Percentiles rank a stretch among this genome's conserved stretches.
phyloP scores from a whole-genome alignment of 768 basidiomycete genomes.

The Hygrophoropsis aurantiaca region DNA sequence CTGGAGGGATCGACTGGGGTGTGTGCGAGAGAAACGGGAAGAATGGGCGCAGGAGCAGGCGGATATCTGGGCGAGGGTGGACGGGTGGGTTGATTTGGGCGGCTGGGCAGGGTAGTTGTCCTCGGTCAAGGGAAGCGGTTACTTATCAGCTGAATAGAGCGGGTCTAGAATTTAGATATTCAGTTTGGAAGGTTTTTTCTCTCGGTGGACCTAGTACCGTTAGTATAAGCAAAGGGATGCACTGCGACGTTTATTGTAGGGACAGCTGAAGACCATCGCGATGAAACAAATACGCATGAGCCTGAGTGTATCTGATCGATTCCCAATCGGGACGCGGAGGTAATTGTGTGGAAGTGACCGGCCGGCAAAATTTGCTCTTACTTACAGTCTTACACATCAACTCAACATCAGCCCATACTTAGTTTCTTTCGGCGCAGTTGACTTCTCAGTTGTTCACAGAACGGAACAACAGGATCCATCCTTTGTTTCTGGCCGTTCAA shows the following conservation, averaged over 20 bases:
- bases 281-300: constrained; percentile 1
- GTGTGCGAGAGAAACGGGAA: constrained; percentile 54
- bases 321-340: constrained; percentile 3
- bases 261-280: no score
- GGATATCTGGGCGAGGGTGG: constrained; percentile 59
- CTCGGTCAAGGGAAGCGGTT: constrained; percentile 9
- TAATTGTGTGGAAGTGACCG: no score
- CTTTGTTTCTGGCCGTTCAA: no score
- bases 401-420: not conserved
- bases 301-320: not conserved
- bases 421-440: not conserved
- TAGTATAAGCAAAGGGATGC: no score
- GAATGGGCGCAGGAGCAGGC: no score
- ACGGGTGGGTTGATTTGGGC: constrained; percentile 47
- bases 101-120: constrained; percentile 6
- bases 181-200: no score
- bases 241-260: no score
- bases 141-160: not conserved
- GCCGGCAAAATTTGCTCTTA: not conserved
- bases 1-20: constrained; percentile 65
- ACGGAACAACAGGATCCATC: no score
- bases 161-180: no score
- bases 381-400: not conserved
- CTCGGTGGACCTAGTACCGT: no score
- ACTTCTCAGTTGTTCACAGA: no score